Base-by-base conservation (phyloP, 129 eudicot species). In the Arctium minus region DNA sequence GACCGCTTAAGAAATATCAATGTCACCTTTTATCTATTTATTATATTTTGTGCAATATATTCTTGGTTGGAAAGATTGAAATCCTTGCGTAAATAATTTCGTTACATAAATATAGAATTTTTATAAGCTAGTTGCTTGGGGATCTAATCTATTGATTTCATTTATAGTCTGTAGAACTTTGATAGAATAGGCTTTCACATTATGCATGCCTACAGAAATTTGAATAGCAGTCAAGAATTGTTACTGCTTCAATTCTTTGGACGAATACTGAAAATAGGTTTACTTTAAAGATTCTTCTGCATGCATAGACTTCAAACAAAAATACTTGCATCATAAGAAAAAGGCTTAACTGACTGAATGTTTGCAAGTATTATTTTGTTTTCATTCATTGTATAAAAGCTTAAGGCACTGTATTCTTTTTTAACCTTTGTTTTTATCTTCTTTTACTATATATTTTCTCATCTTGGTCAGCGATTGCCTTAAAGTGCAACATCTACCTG, bases 311-410 rank as follows among this genome's bases (percentile, higher is more conserved):
- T 30, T 75, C 8, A 12, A 2, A 12, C 15, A 30, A 15, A 53
- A 13, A 15, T 53, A 53, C 64, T 53, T 13, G 65, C 65, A 53
- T 76, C 71, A 11, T 76, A 71, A 77, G 50, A 62, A 36, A 36
- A 76, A 60, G 32, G 48, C 37, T 60, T 46, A 15, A 53, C 65
- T 53, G 62, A 50, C n/a, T 50, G n/a, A 9, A 37, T 33, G 56
- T 35, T 15, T 80, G 5, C 78, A 72, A 33, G 60, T 53, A 32
- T 80, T 71, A 27, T 11, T 11, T 72, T 13, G 62, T 12, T 64
- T 18, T 56, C 40, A 27, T 72, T 36, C 12, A 78, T 72, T 81
- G 27, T 31, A 81, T 81, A 73, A 53, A 27, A 56, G 73, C 79
- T 56, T 37, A 73, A 71, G 30, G 84, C 72, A 72, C 72, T 13